These are phyloP conservation scores for Sphaceloma murrayae DNA, from an alignment of 2,329 filamentous ascomycete genomes.

Conservation along the genomic window DNA sequence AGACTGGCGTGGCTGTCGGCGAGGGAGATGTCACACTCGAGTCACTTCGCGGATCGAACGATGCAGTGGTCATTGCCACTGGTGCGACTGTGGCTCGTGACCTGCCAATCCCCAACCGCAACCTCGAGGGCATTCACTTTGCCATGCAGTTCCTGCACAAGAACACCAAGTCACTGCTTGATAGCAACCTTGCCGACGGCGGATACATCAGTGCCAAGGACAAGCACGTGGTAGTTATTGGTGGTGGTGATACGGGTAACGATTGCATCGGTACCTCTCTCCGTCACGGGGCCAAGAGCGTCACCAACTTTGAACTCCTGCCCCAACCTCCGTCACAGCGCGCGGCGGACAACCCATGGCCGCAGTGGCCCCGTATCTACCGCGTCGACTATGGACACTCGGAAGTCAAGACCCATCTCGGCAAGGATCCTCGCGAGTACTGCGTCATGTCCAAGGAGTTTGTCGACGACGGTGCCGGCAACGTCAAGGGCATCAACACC, in stretches of 20 bases:
- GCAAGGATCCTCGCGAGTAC: constrained; percentile 91
- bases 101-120: constrained; percentile 79
- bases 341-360: constrained; percentile 92
- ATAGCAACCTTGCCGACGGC: constrained; percentile 75
- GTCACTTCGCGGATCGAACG: constrained; percentile 62
- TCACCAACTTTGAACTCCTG: constrained; percentile 92
- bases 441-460: constrained; percentile 99
- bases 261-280: constrained; percentile 96
- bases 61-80: constrained; percentile 83
- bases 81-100: constrained; percentile 90
- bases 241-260: constrained; percentile 94
- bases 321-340: constrained; percentile 87
- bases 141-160: constrained; percentile 96
- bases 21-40: constrained; percentile 59
- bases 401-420: constrained; percentile 92
- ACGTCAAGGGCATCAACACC: constrained; percentile 92
- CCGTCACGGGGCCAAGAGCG: constrained; percentile 88
- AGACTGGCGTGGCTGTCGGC: constrained; percentile 67
- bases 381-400: constrained; percentile 96
- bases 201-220: constrained; percentile 89
- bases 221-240: constrained; percentile 94
- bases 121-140: constrained; percentile 83
- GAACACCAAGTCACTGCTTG: constrained; percentile 94
- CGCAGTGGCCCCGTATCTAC: constrained; percentile 96
- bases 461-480: constrained; percentile 75